Evolutionary conservation across 192 early-diverging fungal species (phyloP).

Genomic region (Coemansia sp.): DNA sequence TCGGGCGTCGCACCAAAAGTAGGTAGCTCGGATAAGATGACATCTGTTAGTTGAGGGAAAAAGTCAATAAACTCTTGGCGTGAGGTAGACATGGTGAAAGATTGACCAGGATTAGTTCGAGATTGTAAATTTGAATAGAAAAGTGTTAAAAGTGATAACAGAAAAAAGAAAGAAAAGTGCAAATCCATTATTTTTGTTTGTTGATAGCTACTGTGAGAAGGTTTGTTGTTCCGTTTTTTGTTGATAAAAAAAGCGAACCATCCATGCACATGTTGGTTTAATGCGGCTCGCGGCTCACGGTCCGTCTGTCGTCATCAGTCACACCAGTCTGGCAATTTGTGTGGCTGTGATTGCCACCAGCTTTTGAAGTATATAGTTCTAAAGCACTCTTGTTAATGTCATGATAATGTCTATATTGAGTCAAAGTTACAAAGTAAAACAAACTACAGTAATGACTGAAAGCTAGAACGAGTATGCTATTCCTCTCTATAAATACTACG

Average conservation of each 20-base stretch:
- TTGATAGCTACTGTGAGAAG: background rate
- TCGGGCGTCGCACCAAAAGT: constrained; percentile 71
- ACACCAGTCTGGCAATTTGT: background rate
- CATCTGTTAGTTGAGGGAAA: constrained; percentile 73
- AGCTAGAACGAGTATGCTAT: background rate
- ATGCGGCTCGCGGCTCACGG: constrained; percentile 1
- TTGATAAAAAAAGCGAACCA: background rate
- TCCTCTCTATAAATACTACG: background rate
- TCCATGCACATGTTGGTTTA: background rate
- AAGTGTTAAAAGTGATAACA: background rate
- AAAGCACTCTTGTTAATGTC: background rate
- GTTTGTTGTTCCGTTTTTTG: background rate
- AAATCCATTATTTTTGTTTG: background rate
- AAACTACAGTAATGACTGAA: background rate
- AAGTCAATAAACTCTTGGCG: constrained; percentile 70
- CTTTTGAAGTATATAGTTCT: too few relatives aligned
- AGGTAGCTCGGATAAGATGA: constrained; percentile 73
- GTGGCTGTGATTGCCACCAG: too few relatives aligned
- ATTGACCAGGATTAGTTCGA: background rate
- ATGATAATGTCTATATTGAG: background rate
- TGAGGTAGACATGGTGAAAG: constrained; percentile 36
- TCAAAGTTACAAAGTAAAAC: background rate
- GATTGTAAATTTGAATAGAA: constrained; percentile 10
- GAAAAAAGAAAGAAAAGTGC: background rate
- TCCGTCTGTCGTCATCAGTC: background rate